Base-by-base conservation (phyloP, 2,329 filamentous ascomycete species). In the Ceratocystiopsis minuta region DNA sequence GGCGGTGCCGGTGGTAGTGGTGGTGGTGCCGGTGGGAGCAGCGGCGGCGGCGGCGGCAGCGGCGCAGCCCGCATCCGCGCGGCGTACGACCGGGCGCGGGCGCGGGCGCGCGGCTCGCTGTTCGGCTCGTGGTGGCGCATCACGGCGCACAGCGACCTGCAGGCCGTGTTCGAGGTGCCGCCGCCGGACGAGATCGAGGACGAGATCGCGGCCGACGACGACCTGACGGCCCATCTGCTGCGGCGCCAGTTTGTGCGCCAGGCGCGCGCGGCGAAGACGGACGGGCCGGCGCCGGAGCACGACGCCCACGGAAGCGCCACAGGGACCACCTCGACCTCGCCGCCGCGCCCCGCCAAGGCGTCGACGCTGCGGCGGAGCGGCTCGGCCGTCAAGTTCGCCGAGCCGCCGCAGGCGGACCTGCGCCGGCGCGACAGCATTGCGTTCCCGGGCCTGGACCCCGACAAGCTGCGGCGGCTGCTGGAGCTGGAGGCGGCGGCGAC, bases 81-180 rank as follows among this genome's bases (percentile, higher is more conserved):
- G 32, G n/a, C n/a, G 17, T 13, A 11, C 34, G 20, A n/a, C 20
- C 15, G n/a, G 31, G 41, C 13, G 41, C 37, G 4, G 38, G 38
- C 14, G 33, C 41, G 2, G 4, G 24, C 44, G 18, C 38, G 41
- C 42, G n/a, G 33, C 35, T 66, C 63, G 47, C 79, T 81, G 52
- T 82, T 77, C 73, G 71, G 77, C 49, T 73, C 70, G 55, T 77
- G 71, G 61, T 77, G 71, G 61, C 67, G 70, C 38, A 73, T 86
- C 53, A 79, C 75, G 7, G 75, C 75, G 10, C 78, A 85, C 54
- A 71, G 77, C 16, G 80, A 84, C 53, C 65, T 86, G 32, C 72
- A 79, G 37, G 70, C 76, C 12, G 80, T 85, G 2, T 86, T 86
- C 47, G 75, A 84, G 40, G 66, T 78, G 20, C 68, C 79, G 35